Conservation (phyloP, 768 basidiomycete species). For the Peribolospora baueri region DNA sequence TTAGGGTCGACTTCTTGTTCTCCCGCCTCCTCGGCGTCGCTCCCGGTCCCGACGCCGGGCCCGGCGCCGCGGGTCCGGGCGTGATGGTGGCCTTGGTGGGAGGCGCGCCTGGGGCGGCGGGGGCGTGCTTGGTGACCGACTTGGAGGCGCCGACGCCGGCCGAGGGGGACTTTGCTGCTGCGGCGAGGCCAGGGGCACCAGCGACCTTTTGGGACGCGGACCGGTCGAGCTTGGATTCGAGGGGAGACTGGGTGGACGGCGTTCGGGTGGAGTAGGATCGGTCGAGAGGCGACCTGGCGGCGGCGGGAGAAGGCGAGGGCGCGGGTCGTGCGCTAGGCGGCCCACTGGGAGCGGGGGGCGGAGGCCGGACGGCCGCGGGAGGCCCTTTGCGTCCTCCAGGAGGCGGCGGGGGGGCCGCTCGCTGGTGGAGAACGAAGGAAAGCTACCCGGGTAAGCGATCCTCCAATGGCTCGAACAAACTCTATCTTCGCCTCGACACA, state of each 20-base stretch:
- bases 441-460: no score
- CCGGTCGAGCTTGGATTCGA: constrained; percentile 51
- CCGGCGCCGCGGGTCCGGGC: constrained; percentile 24
- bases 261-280: constrained; percentile 46
- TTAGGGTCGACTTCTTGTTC: constrained; percentile 40
- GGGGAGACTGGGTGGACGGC: constrained; percentile 42
- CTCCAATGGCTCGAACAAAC: neutral
- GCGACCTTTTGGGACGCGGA: constrained; percentile 66
- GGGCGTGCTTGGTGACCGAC: constrained; percentile 18
- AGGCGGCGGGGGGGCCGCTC: constrained; percentile 10
- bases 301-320: constrained; percentile 15
- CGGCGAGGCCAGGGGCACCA: constrained; percentile 13
- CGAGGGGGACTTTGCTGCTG: neutral
- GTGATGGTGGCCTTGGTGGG: constrained; percentile 37
- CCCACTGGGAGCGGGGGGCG: neutral
- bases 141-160: no score
- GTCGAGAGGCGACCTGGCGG: constrained; percentile 18
- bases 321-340: constrained; percentile 8
- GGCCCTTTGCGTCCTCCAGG: constrained; percentile 8
- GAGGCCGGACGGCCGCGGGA: constrained; percentile 6
- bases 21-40: constrained; percentile 62
- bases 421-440: neutral
- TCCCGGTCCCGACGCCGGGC: constrained; percentile 26
- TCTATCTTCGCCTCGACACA: neutral
- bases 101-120: constrained; percentile 21